Evolutionary conservation across 495 filamentous ascomycete species (phyloP).

Genomic region (Podospora sp.): DNA sequence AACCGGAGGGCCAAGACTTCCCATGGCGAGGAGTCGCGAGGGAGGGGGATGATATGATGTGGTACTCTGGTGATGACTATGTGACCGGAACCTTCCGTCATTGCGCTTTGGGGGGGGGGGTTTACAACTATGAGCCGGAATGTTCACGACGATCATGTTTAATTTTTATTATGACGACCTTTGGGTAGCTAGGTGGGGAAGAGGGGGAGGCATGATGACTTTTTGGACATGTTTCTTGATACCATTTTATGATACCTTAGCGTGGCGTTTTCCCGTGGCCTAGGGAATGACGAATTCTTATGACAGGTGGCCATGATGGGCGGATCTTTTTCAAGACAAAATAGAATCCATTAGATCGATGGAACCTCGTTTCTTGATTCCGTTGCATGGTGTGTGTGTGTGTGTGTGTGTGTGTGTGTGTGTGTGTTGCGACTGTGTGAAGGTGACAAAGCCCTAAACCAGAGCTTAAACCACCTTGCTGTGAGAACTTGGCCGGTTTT

Average conservation of each 20-base stretch:
- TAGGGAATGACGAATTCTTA: constrained; percentile 4
- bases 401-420: no score
- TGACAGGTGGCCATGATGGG: neutral
- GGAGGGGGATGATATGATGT: constrained; percentile 11
- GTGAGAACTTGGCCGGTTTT: no score
- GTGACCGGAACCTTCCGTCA: constrained; percentile 12
- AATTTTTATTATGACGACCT: constrained; percentile 18
- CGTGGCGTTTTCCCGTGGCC: constrained; percentile 29
- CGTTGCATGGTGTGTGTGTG: neutral
- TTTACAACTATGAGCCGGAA: constrained; percentile 18
- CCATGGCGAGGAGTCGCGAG: constrained; percentile 6
- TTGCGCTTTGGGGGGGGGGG: neutral
- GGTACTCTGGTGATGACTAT: neutral
- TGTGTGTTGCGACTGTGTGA: no score
- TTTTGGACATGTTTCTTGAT: constrained; percentile 14
- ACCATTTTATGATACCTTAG: constrained; percentile 34
- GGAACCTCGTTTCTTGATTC: neutral
- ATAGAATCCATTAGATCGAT: constrained; percentile 6
- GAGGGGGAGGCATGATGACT: neutral
- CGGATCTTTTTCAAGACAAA: neutral
- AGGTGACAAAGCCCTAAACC: no score
- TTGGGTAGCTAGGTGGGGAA: constrained; percentile 2
- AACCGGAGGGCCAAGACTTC: constrained; percentile 27
- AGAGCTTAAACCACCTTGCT: no score
- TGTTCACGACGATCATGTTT: constrained; percentile 17